Evolutionary conservation across 2,329 filamentous ascomycete genomes (phyloP), one percentile per base, ranked within the genome.

Genomic region (Parascedosporium putredinis): DNA sequence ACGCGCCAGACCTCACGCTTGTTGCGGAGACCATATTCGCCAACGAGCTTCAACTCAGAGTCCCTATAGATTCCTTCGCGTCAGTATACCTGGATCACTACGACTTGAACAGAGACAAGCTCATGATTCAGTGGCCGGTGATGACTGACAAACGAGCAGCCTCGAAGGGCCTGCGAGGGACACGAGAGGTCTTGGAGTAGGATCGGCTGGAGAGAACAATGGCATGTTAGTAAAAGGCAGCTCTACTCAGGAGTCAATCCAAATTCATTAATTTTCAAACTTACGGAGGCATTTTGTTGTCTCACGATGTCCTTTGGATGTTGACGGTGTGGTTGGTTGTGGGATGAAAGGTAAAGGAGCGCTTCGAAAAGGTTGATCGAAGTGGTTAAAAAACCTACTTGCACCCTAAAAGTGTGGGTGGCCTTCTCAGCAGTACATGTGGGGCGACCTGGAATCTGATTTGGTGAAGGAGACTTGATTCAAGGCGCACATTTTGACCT

Each of bases 1-100:
- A 98, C 93, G 76, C 93, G 89, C 93, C 93, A 98, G 71, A 98
- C 93, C 83, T 98, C 93, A 81, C 93, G 91, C 89, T 98, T 98
- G 83, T 98, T 98, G 78, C 90, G 88, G 67, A 98, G 88, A 78
- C 93, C 93, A 82, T 94, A 98, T 81, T 98, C 93, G 77, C 93
- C 93, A 68, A 98, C 91, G 75, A 93, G 86, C 87, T 98, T 98
- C 76, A 98, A 79, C 81, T 98, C 93, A 69, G 90, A 88, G 81
- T 98, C 93, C 80, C 93, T 97, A 79, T 69, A 65, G 48, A 50
- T 51, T 44, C 45, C 47, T 67, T 22, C 47, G 23, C 66, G 78
- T 86, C 81, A 86, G 85, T 86, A 76, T 78, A 62, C n/a, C 23
- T 38, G 60, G 60, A 72, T 81, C 77, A 83, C 79, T 83, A 80